phyloP scores from a whole-genome alignment of 225 moss, liverwort and hornwort genomes.

The Pseudisothecium myosuroides region DNA sequence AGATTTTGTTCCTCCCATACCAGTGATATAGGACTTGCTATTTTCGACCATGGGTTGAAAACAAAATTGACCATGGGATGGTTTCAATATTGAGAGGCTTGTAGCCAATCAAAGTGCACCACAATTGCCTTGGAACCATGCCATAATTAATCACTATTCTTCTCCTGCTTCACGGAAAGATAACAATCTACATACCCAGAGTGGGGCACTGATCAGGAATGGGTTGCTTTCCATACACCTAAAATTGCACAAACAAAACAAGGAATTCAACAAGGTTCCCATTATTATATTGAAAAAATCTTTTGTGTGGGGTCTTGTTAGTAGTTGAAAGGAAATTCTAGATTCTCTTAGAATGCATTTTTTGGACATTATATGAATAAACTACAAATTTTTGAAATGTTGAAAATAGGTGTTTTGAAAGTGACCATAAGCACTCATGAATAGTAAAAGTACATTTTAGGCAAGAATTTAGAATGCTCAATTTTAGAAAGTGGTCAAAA shows the following conservation, averaged over 20 bases:
- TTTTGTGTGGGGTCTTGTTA: neutral
- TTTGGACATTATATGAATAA: neutral
- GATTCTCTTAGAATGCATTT: neutral
- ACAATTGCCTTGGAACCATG: no score
- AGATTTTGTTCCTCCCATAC: no score
- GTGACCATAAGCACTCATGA: rapidly evolving
- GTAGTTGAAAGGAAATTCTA: neutral
- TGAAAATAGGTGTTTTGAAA: neutral
- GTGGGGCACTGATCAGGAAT: no score
- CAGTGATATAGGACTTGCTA: no score
- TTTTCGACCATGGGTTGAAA: no score
- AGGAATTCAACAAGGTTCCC: neutral
- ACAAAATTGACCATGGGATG: no score
- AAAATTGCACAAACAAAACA: neutral
- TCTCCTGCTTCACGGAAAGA: no score
- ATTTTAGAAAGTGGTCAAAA: neutral
- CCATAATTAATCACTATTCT: no score
- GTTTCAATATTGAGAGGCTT: no score
- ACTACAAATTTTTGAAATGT: neutral
- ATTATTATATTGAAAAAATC: neutral
- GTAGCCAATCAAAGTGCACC: no score
- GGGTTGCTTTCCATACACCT: no score
- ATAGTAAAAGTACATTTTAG: neutral
- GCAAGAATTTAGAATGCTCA: neutral
- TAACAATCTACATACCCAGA: no score